Evolutionary conservation across 352 stramenopile species (phyloP), one percentile per base, ranked within the genome.

Genomic region (Thraustochytrium striatum): DNA sequence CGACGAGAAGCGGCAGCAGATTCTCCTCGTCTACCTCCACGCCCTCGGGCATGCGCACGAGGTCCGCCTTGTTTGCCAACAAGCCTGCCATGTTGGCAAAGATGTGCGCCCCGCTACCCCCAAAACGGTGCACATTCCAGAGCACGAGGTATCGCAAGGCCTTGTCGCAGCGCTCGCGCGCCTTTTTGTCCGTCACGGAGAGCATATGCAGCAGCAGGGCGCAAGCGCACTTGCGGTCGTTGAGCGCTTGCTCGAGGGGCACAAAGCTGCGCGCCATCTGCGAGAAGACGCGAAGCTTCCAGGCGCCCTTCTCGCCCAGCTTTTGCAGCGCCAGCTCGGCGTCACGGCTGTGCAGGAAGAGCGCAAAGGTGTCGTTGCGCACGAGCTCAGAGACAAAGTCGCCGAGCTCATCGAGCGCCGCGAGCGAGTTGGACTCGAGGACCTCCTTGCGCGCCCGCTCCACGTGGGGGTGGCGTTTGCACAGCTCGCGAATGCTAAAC

Each of bases 221-320:
- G 25, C 30, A 30, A 25, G 41, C 65, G 65, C 11, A 21, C 30
- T 61, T 58, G 16, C 65, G 41, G 32, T 68, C 3, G 8, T 75
- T 30, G 11, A 75, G 50, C 7, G 61, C 25, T n/a, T 61, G 52
- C 8, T 75, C 65, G 16, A 75, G 47, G 5, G 65, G 65, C 9
- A 75, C 65, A 25, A 75, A 55, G 28, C 50, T 30, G 25, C 65
- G 43, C 28, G 61, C 65, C 8, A 75, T 30, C 1, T 38, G 65
- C 43, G 65, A 75, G 32, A 75, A 75, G 1, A 75, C 65, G 43
- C 65, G 65, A 0, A 75, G 65, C 25, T 75, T 75, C 65, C 65
- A 75, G 35, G 32, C 65, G 36, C 68, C 68, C 35, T 50, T 41
- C 25, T 75, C 65, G 44, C 65, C 65, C 21, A 75, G 44, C 65